A percentile compares a stretch with the other conserved stretches of the same genome.
Conservation (phyloP, 306 rosid species). For the Oxytropis ochrocephala region DNA sequence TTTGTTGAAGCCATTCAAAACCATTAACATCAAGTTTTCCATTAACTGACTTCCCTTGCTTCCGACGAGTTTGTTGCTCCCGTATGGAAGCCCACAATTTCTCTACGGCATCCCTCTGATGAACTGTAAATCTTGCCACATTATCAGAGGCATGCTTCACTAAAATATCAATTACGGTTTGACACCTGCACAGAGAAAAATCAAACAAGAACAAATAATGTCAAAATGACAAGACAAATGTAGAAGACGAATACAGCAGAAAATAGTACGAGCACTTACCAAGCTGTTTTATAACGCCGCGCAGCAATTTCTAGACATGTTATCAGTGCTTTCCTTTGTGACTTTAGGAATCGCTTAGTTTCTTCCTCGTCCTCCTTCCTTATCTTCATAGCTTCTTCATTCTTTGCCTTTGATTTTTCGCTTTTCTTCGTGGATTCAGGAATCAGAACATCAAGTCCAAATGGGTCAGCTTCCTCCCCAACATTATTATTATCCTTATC, state of each 20-base stretch:
- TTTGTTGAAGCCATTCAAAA: conserved; percentile 86
- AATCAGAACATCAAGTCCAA: conserved; percentile 84
- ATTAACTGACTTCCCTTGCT: conserved; percentile 80
- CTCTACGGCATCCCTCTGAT: conserved; percentile 70
- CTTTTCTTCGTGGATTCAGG: conserved; percentile 52
- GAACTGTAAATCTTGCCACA: conserved; percentile 64
- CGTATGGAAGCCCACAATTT: conserved; percentile 84
- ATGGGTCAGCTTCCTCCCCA: conserved; percentile 61
- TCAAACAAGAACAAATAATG: not conserved
- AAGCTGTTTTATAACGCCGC: conserved; percentile 68
- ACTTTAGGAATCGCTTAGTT: conserved; percentile 58
- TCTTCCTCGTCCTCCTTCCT: conserved; percentile 54
- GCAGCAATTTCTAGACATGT: conserved; percentile 88
- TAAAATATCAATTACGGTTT: conserved; percentile 87
- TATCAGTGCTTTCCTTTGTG: conserved; percentile 75
- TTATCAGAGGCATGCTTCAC: conserved; percentile 83
- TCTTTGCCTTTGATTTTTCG: conserved; percentile 52
- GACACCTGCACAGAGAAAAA: conserved; percentile 63
- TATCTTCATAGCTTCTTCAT: conserved; percentile 35
- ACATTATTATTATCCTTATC: conserved; percentile 32
- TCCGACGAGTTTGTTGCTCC: conserved; percentile 71
- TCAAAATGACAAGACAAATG: not conserved
- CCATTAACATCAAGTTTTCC: conserved; percentile 89
- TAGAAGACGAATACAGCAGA: not conserved
- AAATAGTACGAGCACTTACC: conserved; percentile 36